Base-by-base conservation (phyloP, 2,329 filamentous ascomycete genomes). In the Ceratocystis harringtonii region DNA sequence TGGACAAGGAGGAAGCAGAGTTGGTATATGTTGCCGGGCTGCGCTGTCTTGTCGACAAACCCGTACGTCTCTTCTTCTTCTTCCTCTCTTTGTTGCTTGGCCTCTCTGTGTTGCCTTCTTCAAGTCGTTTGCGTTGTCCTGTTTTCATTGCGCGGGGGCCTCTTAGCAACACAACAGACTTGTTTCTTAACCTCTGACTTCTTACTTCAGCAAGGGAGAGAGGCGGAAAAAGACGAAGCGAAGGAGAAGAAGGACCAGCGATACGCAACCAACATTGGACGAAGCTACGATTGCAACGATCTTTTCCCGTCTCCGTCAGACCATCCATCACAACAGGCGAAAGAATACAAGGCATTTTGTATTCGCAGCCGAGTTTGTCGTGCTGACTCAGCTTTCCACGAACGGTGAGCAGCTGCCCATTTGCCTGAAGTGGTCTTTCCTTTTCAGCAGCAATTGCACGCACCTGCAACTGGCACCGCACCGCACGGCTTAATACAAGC, bases 1-100 rank as follows among this genome's bases (percentile, higher is more conserved):
- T 19, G 30, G 28, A 36, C 30, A 58, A 58, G 55, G 28, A 52
- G 48, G 48, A n/a, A 12, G n/a, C 17, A 58, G 28, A n/a, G 17
- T 58, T 58, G 55, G 55, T 58, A 58, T 58, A 58, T 58, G 55
- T 58, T 58, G 55, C 25, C 55, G 19, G 55, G 55, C 55, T 58
- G 55, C 55, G 55, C 55, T 58, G 55, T 36, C 36, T 57, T 58
- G 55, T 36, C 22, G 48, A 8, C 17, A 3, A n/a, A n/a, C 25
- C 28, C n/a, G 55, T 52, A 19, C 48, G 0, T 25, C 50, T 55
- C 19, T 55, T 55, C 50, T 28, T 5, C 32, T 52, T 52, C 48
- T 52, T 52, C 8, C 10, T 52, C 48, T 52, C 25, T 28, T 28
- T 10, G 10, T 15, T 52, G 48, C 12, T 7, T 48, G 19, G 7